Base-by-base conservation (phyloP, 495 filamentous ascomycete species). In the Hypoxylon fragiforme region DNA sequence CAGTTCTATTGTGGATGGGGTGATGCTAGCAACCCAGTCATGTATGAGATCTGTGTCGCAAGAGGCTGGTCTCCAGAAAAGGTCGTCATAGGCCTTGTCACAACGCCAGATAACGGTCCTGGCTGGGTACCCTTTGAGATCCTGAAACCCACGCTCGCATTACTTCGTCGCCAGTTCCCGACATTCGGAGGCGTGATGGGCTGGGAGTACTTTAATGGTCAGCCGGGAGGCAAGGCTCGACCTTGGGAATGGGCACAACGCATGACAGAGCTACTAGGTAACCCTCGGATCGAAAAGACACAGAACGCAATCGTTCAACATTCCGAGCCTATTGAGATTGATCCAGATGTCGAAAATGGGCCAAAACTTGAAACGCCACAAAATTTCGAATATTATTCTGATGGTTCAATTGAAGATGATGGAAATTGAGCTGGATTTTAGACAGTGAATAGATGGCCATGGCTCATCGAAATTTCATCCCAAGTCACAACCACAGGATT, bases 1-100 rank as follows among this genome's bases (percentile, higher is more conserved):
- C 90, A 94, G 64, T 94, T 94, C 63, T 95, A 95, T 63, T 88
- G 85, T 59, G 87, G 87, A 1, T 95, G 87, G 80, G 90, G 89
- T 11, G 74, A 74, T 20, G 74, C 88, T 18, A 74, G 75, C 9
- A 77, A 75, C 55, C 77, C 83, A 0, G 61, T 70, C n/a, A 77
- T 80, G 66, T 91, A 85, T 58, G 82, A 88, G 41, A 66, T 73
- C 31, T 82, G 89, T 44, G 67, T 92, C n/a, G 53, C 71, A 2
- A 68, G 72, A 22, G 86, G 87, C 3, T 91, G 83, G 82, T 70
- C 76, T 1, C 74, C 87, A 1, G 68, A 78, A 7, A 85, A 87
- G 61, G 69, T 94, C 9, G 84, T 92, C 0, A 72, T 85, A 32
- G 90, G 90, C 1, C 75, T 89, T 54, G 70, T 91, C 59, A 92